Percentiles rank a stretch among this genome's conserved stretches.
phyloP scores from a whole-genome alignment of 768 basidiomycete genomes.

The Leccinum uliginosum region DNA sequence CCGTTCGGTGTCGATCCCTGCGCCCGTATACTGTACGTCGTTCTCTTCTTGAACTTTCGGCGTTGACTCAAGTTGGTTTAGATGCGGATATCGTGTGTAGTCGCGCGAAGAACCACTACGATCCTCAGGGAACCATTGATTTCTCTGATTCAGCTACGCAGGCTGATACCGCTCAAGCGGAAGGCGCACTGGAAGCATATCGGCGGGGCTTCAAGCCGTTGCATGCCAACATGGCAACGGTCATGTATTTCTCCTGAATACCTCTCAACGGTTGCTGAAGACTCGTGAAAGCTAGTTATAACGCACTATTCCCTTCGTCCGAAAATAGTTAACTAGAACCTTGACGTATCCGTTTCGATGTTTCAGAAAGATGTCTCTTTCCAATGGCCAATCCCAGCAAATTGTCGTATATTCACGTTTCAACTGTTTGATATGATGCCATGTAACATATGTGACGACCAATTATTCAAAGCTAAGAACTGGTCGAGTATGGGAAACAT shows the following conservation, averaged over 20 bases:
- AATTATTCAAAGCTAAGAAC: neutral
- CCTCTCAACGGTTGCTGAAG: neutral
- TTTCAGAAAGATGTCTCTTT: neutral
- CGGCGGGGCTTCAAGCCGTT: conserved; percentile 52
- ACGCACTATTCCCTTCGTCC: neutral
- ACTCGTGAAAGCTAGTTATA: neutral
- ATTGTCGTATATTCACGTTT: neutral
- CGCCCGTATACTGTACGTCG: conserved; percentile 72
- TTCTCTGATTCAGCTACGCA: conserved; percentile 59
- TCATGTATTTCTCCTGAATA: conserved; percentile 58
- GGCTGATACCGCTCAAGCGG: conserved; percentile 36
- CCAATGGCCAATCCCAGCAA: neutral
- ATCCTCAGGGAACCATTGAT: conserved; percentile 54
- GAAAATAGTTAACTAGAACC: neutral
- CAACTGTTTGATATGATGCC: neutral
- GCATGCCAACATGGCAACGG: conserved; percentile 42
- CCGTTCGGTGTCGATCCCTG: conserved; percentile 78
- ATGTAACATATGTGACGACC: neutral
- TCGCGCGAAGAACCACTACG: conserved; percentile 77
- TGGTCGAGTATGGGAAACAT: neutral
- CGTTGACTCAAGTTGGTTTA: conserved; percentile 23
- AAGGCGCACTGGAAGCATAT: conserved; percentile 45
- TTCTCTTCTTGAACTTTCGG: neutral
- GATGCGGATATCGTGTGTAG: conserved; percentile 77
- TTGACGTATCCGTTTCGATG: neutral